These are phyloP conservation scores for Exidia glandulosa DNA, from an alignment of 768 basidiomycete species.

Conservation along the genomic window DNA sequence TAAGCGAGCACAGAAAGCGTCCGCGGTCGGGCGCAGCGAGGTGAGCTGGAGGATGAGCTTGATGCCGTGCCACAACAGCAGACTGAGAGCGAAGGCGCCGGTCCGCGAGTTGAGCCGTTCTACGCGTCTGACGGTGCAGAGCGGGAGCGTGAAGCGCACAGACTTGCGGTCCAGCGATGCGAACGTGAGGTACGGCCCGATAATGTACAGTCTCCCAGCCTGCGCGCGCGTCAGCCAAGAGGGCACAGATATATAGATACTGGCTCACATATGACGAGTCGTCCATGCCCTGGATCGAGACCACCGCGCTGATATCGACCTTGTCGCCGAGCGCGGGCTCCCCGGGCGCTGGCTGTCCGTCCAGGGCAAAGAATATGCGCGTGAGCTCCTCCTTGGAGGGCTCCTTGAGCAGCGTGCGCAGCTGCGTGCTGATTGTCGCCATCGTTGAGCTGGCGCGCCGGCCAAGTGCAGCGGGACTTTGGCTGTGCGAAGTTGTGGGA, in stretches of 20 bases:
- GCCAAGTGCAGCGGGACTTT: background rate
- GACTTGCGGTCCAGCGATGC: conserved; percentile 85
- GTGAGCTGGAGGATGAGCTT: conserved; percentile 93
- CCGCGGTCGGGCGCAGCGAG: conserved; percentile 84
- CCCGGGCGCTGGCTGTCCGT: conserved; percentile 17
- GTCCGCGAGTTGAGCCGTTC: conserved; percentile 88
- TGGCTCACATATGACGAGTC: conserved; percentile 75
- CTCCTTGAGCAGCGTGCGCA: conserved; percentile 78
- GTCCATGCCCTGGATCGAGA: conserved; percentile 58
- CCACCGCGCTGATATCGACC: conserved; percentile 86
- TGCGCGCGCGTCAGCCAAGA: conserved; percentile 18
- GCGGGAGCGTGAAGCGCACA: conserved; percentile 80
- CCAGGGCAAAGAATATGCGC: conserved; percentile 75
- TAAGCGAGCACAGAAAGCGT: conserved; percentile 81
- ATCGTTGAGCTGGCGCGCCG: too few species aligned
- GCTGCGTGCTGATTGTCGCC: conserved; percentile 77
- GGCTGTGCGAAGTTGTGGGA: background rate
- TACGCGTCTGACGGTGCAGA: conserved; percentile 86
- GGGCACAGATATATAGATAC: conserved; percentile 1
- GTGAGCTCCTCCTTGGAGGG: conserved; percentile 80
- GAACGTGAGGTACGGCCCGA: conserved; percentile 86
- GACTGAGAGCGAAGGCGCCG: conserved; percentile 90
- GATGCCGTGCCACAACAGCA: conserved; percentile 89
- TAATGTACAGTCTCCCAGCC: conserved; percentile 85
- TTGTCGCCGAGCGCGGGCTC: conserved; percentile 33